A percentile compares a stretch with the other conserved stretches of the same genome.
These are phyloP conservation scores for Russula compacta DNA, from an alignment of 768 basidiomycete species.

Conservation along the genomic window DNA sequence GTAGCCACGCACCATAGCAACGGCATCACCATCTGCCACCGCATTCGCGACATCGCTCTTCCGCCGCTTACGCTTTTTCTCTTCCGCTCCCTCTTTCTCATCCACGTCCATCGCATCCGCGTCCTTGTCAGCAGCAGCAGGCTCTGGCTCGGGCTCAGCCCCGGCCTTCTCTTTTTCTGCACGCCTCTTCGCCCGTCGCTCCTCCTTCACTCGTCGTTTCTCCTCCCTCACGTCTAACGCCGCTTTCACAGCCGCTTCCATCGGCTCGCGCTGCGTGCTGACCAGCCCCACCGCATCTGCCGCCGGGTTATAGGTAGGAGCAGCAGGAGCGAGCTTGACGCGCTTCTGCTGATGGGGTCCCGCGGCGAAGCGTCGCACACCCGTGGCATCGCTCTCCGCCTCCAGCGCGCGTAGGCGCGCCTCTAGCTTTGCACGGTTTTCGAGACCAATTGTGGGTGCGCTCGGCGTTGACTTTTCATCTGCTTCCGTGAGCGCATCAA, in stretches of 20 bases:
- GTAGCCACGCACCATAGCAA: conserved; percentile 11
- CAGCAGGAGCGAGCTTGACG: conserved; percentile 75
- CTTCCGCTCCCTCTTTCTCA: conserved; percentile 29
- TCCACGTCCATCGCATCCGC: conserved; percentile 38
- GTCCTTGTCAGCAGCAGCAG: conserved; percentile 18
- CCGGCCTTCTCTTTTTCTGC: conserved; percentile 39
- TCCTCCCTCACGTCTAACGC: conserved; percentile 82
- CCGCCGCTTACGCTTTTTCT: conserved; percentile 34
- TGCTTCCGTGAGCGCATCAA: conserved; percentile 89
- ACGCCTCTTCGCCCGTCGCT: conserved; percentile 60
- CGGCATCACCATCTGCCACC: conserved; percentile 16
- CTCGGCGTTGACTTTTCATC: conserved; percentile 80
- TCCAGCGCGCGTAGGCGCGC: conserved; percentile 86
- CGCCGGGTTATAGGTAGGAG: conserved; percentile 76
- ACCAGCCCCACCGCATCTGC: conserved; percentile 80
- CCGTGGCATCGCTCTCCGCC: conserved; percentile 64
- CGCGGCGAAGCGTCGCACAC: conserved; percentile 57
- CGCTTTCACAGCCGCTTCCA: conserved; percentile 63
- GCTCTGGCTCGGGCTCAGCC: conserved; percentile 20
- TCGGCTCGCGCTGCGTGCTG: conserved; percentile 77
- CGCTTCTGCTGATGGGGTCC: conserved; percentile 59
- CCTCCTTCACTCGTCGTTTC: conserved; percentile 74
- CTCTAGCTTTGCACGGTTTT: conserved; percentile 92
- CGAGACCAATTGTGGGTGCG: conserved; percentile 83
- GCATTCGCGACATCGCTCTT: conserved; percentile 20